A percentile compares a stretch with the other conserved stretches of the same genome.
Conservation (phyloP, 441 rosid genomes). For the Eruca vesicaria region DNA sequence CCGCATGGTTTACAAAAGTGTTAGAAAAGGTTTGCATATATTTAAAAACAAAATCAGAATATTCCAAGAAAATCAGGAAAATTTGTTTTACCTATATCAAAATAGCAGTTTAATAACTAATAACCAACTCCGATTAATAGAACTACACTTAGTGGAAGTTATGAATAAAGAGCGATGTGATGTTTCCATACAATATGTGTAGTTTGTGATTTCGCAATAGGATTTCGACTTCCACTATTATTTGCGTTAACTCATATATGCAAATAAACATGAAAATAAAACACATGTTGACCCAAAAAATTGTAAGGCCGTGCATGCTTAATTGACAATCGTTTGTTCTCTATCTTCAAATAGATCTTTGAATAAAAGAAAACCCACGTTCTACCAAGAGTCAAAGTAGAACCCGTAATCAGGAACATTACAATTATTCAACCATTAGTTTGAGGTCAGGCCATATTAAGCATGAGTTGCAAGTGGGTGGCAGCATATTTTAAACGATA, state of each 20-base stretch:
- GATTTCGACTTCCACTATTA: neutral
- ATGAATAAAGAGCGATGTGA: too few species aligned
- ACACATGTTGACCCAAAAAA: neutral
- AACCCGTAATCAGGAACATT: neutral
- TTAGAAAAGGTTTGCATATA: neutral
- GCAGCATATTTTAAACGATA: conserved; percentile 19
- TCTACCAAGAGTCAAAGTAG: neutral
- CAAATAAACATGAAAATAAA: too few species aligned
- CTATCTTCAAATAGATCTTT: neutral
- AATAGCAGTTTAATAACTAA: neutral
- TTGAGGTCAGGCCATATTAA: conserved; percentile 7
- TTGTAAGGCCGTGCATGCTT: neutral
- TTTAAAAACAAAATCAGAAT: neutral
- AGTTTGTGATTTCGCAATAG: neutral
- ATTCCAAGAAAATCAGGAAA: neutral
- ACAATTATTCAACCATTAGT: neutral
- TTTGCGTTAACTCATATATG: too few species aligned
- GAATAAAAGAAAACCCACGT: neutral
- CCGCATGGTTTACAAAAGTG: conserved; percentile 20
- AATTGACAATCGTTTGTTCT: neutral
- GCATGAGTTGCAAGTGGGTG: conserved; percentile 19
- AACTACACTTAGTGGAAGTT: neutral
- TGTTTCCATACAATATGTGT: too few species aligned
- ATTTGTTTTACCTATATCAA: neutral
- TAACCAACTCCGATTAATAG: neutral